Evolutionary conservation across 371 early-diverging fungal species (phyloP).

Genomic region (Rhizomucor pusillus): DNA sequence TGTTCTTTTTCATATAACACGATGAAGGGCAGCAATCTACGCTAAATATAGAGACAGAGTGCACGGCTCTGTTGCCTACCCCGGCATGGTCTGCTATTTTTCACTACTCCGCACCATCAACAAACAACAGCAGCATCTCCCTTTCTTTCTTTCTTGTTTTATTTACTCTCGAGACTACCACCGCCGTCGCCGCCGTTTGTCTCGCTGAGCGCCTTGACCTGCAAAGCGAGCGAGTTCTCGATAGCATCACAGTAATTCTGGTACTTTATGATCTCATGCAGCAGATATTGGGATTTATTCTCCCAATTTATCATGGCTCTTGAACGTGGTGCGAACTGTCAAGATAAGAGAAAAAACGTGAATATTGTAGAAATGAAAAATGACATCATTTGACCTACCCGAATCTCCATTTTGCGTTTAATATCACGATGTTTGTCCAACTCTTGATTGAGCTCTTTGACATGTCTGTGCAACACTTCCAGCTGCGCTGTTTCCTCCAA

Average conservation of each 20-base stretch:
- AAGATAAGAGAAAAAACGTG: slow-evolving; percentile 7
- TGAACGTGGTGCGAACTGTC: slow-evolving; percentile 43
- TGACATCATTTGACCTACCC: slow-evolving; percentile 10
- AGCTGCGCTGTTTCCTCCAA: slow-evolving; percentile 35
- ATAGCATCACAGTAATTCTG: slow-evolving; percentile 81
- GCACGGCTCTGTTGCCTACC: too few species aligned
- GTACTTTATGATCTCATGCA: slow-evolving; percentile 86
- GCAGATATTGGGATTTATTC: slow-evolving; percentile 74
- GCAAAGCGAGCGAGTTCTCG: slow-evolving; percentile 58
- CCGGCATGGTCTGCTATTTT: neutral
- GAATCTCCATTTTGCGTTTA: slow-evolving; percentile 35
- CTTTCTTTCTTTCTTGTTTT: too few species aligned
- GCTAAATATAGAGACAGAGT: too few species aligned
- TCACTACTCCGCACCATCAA: neutral
- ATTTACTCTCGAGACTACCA: too few species aligned
- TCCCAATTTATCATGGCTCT: slow-evolving; percentile 86
- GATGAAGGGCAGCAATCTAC: neutral
- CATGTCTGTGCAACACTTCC: slow-evolving; percentile 27
- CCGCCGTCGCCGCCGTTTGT: neutral
- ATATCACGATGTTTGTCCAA: slow-evolving; percentile 41
- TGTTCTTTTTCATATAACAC: neutral
- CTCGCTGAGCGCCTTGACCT: slow-evolving; percentile 26
- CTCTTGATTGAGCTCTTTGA: slow-evolving; percentile 27
- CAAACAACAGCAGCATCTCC: too few species aligned
- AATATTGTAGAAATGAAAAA: neutral